Evolutionary conservation across 2,329 filamentous ascomycete genomes (phyloP).

Genomic region (Chrysoporthe puriensis): DNA sequence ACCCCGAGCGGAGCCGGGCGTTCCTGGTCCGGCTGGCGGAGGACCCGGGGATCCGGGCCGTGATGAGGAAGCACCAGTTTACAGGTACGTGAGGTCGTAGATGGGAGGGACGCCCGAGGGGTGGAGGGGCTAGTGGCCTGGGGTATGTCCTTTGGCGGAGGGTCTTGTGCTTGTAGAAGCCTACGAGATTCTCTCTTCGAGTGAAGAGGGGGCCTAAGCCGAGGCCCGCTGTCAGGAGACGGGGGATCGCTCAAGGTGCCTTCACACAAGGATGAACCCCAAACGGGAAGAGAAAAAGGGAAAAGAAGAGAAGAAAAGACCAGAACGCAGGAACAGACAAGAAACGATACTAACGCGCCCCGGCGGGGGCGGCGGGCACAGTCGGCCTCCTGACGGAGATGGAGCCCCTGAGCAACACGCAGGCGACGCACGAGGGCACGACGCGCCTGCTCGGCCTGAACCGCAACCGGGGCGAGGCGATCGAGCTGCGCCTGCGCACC

Average conservation of each 20-base stretch:
- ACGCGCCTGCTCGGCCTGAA: constrained; percentile 84
- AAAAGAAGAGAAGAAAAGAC: too few species aligned
- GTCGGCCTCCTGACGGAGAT: constrained; percentile 92
- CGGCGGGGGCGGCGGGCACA: neutral
- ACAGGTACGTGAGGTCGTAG: constrained; percentile 37
- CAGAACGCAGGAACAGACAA: too few species aligned
- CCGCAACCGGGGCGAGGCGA: constrained; percentile 83
- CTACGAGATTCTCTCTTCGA: neutral
- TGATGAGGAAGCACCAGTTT: constrained; percentile 86
- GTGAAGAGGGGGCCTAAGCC: neutral
- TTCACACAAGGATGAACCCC: too few species aligned
- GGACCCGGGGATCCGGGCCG: constrained; percentile 82
- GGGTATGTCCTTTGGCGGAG: too few species aligned
- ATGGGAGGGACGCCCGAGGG: neutral
- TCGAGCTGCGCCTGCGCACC: constrained; percentile 87
- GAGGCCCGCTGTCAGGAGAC: too few species aligned
- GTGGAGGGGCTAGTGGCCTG: too few species aligned
- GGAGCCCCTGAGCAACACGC: constrained; percentile 83
- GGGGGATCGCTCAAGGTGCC: too few species aligned
- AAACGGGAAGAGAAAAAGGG: too few species aligned
- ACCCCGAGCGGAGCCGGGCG: constrained; percentile 69
- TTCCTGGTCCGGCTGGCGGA: constrained; percentile 77
- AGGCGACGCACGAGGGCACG: constrained; percentile 69
- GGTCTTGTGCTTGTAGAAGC: neutral
- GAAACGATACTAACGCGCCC: too few species aligned